These are phyloP conservation scores for Vanderwaltozyma tropicalis DNA, from an alignment of 805 yeast species.

Conservation along the genomic window DNA sequence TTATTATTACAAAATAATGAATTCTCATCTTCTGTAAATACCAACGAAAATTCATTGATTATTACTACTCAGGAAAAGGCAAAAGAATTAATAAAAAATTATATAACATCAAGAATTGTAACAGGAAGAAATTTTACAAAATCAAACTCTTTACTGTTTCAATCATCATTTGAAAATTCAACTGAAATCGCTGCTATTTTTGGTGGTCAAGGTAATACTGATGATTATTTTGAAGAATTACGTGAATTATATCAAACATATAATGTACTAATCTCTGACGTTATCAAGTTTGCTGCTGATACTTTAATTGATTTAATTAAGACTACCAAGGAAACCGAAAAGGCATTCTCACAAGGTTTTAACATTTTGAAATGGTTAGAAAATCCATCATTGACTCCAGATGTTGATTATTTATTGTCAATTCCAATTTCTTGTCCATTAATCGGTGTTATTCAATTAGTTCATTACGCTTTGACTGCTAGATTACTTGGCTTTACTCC, in stretches of 20 bases:
- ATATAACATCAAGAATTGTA: slow-evolving; percentile 50
- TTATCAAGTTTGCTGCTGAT: slow-evolving; percentile 58
- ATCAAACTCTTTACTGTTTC: slow-evolving; percentile 51
- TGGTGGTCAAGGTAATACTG: slow-evolving; percentile 99
- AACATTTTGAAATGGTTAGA: slow-evolving; percentile 82
- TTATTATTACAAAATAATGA: slow-evolving; percentile 38
- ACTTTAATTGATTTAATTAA: slow-evolving; percentile 59
- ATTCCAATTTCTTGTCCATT: slow-evolving; percentile 97
- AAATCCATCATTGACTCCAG: slow-evolving; percentile 79
- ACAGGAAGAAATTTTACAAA: slow-evolving; percentile 40
- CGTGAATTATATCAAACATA: slow-evolving; percentile 74
- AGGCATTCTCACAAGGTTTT: slow-evolving; percentile 88
- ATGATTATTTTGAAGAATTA: slow-evolving; percentile 93
- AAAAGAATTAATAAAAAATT: slow-evolving; percentile 65
- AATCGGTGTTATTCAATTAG: slow-evolving; percentile 89
- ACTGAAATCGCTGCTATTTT: slow-evolving; percentile 68
- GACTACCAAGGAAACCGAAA: slow-evolving; percentile 61
- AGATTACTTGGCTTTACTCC: slow-evolving; percentile 79
- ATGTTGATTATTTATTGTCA: slow-evolving; percentile 72
- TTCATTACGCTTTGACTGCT: slow-evolving; percentile 85
- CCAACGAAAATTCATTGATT: neutral
- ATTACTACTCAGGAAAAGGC: slow-evolving; percentile 58
- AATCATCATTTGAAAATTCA: slow-evolving; percentile 43
- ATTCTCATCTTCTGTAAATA: slow-evolving; percentile 16
- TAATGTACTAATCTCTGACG: slow-evolving; percentile 61